Percentiles rank a stretch among this genome's conserved stretches.
Conservation (phyloP, 2,329 filamentous ascomycete genomes). For the Aspergillus vadensis region DNA sequence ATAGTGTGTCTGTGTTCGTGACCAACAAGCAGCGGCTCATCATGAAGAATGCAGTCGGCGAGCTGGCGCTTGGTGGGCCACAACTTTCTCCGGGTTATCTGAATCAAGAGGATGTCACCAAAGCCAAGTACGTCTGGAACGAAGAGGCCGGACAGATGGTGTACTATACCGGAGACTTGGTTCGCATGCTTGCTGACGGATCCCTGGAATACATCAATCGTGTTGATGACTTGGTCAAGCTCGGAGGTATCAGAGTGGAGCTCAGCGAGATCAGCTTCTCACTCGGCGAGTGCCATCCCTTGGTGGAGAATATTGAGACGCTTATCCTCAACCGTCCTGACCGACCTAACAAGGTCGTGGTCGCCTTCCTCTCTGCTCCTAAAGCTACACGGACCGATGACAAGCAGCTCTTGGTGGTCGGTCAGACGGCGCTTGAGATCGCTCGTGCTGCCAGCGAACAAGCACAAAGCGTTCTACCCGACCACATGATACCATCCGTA, state of each 20-base stretch:
- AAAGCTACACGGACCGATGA: constrained; percentile 8
- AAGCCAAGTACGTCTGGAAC: constrained; percentile 35
- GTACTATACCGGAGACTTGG: constrained; percentile 40
- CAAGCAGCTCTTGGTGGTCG: constrained; percentile 15
- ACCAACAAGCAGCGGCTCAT: constrained; percentile 27
- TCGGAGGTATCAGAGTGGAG: constrained; percentile 32
- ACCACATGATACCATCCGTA: constrained; percentile 38
- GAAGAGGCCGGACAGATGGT: constrained; percentile 24
- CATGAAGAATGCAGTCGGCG: constrained; percentile 32
- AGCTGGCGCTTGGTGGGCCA: constrained; percentile 33
- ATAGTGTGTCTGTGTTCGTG: constrained; percentile 34
- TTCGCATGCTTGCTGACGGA: constrained; percentile 29
- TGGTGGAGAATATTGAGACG: constrained; percentile 37
- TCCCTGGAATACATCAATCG: constrained; percentile 31
- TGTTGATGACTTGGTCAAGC: constrained; percentile 31
- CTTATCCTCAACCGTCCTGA: constrained; percentile 32
- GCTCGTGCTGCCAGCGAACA: constrained; percentile 26
- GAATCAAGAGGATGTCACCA: constrained; percentile 33
- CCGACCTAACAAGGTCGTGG: constrained; percentile 36
- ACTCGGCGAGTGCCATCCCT: constrained; percentile 33
- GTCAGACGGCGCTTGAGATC: constrained; percentile 24
- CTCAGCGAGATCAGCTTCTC: constrained; percentile 37
- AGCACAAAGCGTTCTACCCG: constrained; percentile 27
- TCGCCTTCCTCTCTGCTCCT: constrained; percentile 37
- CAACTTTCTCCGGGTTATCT: constrained; percentile 35